phyloP scores from a whole-genome alignment of 495 filamentous ascomycete genomes.

The Gamarada debralockiae region DNA sequence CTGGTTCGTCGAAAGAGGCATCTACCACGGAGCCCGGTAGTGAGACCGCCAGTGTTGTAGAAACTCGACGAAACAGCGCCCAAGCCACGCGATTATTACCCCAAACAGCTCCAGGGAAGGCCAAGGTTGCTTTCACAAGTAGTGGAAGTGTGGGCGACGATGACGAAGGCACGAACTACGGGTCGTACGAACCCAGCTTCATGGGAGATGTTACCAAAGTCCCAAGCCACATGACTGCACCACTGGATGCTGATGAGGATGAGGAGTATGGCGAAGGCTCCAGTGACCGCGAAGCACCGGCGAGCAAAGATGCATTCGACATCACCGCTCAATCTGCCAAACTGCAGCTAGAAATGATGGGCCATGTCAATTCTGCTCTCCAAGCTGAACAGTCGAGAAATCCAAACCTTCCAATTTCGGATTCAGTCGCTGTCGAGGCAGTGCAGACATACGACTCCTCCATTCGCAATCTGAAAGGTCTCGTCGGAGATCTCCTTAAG shows the following conservation, averaged over 20 bases:
- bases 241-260: slow-evolving; percentile 57
- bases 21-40: slow-evolving; percentile 38
- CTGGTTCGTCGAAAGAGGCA: slow-evolving; percentile 35
- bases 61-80: slow-evolving; percentile 39
- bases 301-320: slow-evolving; percentile 86
- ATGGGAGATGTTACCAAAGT: slow-evolving; percentile 47
- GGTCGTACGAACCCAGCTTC: slow-evolving; percentile 54
- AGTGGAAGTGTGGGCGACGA: slow-evolving; percentile 46
- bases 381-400: slow-evolving; percentile 67
- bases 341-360: slow-evolving; percentile 84
- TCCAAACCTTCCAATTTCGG: slow-evolving; percentile 64
- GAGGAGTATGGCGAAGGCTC: slow-evolving; percentile 81
- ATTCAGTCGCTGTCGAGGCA: slow-evolving; percentile 72
- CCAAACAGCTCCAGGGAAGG: slow-evolving; percentile 8
- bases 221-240: slow-evolving; percentile 32
- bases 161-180: slow-evolving; percentile 51
- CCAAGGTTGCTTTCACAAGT: slow-evolving; percentile 40
- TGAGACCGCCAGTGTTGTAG: slow-evolving; percentile 46
- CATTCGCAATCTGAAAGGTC: slow-evolving; percentile 77
- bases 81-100: slow-evolving; percentile 24
- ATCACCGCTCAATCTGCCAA: slow-evolving; percentile 95
- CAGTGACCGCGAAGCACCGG: slow-evolving; percentile 70
- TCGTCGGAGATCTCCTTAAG: slow-evolving; percentile 82
- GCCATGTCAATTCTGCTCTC: slow-evolving; percentile 77
- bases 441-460: slow-evolving; percentile 86